phyloP scores from a whole-genome alignment of 208 protist genomes.

The Leptomonas seymouri region DNA sequence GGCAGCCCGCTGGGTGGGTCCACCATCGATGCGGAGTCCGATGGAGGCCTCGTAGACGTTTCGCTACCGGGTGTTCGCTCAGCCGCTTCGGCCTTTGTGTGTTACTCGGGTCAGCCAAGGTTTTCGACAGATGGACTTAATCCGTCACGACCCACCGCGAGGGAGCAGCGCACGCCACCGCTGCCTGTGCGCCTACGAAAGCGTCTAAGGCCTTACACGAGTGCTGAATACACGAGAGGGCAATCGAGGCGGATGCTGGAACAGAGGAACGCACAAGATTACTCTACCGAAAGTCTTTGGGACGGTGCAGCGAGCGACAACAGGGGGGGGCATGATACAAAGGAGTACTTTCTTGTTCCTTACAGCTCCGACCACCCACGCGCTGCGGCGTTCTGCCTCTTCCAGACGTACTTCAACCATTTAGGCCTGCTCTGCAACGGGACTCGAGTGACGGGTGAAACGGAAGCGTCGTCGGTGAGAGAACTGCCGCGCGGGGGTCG shows the following conservation, averaged over 20 bases:
- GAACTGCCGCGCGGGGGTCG: not conserved
- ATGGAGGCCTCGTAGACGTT: not conserved
- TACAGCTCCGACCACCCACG: conserved; percentile 11
- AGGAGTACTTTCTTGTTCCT: conserved; percentile 12
- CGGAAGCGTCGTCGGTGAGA: not conserved
- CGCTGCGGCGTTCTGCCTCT: conserved; percentile 20
- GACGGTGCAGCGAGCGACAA: not conserved
- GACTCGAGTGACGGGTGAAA: conserved; percentile 20
- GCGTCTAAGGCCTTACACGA: conserved; percentile 16
- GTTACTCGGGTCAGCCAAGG: conserved; percentile 27
- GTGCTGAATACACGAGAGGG: not conserved
- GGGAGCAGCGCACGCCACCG: not conserved
- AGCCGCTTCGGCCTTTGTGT: conserved; percentile 30
- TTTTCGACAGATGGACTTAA: not conserved
- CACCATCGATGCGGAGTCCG: not conserved
- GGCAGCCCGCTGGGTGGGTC: not conserved
- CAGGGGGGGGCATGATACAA: not conserved
- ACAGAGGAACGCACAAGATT: not conserved
- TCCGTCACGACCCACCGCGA: not conserved
- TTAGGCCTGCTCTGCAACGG: conserved; percentile 30
- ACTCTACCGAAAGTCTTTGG: not conserved
- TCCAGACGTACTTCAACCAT: conserved; percentile 30
- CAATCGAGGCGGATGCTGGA: not conserved
- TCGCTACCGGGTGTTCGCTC: conserved; percentile 10
- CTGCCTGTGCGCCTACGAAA: conserved; percentile 13